Evolutionary conservation across 306 rosid genomes (phyloP).

Genomic region (Notholithocarpus densiflorus): DNA sequence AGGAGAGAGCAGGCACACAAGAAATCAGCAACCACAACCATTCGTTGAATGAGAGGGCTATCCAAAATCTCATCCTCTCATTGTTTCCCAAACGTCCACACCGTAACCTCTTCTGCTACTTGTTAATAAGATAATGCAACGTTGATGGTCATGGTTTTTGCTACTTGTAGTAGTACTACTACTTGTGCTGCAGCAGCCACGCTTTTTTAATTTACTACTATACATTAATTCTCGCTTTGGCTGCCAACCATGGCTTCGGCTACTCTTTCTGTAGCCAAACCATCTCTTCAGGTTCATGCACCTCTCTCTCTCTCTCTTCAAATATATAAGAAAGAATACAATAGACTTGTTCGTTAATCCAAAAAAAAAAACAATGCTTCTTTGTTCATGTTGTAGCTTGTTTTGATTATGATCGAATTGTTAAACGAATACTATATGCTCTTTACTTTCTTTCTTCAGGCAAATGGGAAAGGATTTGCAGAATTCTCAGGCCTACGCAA

Average conservation of each 20-base stretch:
- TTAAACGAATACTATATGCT: background rate
- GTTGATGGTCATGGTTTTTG: too few species aligned
- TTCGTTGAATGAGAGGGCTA: constrained; percentile 54
- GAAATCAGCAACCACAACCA: constrained; percentile 53
- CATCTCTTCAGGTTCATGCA: constrained; percentile 72
- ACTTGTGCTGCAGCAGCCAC: too few species aligned
- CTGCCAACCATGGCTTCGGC: constrained; percentile 66
- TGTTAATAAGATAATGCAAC: too few species aligned
- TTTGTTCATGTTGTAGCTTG: background rate
- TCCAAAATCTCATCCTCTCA: constrained; percentile 81
- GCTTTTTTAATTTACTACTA: too few species aligned
- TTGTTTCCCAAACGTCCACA: constrained; percentile 46
- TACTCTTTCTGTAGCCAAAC: constrained; percentile 85
- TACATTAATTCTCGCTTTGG: too few species aligned
- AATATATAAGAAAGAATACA: too few species aligned
- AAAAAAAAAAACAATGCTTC: background rate
- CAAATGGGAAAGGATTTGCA: constrained; percentile 66
- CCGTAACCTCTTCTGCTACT: constrained; percentile 6
- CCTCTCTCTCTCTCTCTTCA: background rate
- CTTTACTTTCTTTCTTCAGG: constrained; percentile 34
- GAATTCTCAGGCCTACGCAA: constrained; percentile 85
- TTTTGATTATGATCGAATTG: background rate
- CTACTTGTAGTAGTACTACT: too few species aligned
- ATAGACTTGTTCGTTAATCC: too few species aligned
- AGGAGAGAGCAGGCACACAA: background rate